Conservation (phyloP, 1,139 yeast genomes). For the Zygosaccharomyces sapae region DNA sequence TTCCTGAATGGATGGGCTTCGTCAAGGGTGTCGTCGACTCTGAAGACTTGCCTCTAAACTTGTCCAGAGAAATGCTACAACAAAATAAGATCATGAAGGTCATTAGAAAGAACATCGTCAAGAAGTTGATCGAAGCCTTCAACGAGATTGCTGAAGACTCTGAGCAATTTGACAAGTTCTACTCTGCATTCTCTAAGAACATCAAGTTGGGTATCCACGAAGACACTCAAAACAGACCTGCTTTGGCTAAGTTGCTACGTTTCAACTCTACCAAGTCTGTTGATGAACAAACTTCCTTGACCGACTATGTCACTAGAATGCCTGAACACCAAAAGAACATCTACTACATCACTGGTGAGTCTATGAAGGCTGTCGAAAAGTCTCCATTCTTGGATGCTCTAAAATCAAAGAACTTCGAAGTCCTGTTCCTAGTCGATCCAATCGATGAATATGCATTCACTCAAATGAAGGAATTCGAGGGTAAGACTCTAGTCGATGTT, state of each 20-base stretch:
- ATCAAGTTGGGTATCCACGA: conserved; percentile 98
- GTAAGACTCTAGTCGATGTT: conserved; percentile 96
- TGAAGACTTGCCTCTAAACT: conserved; percentile 98
- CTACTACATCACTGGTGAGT: conserved; percentile 98
- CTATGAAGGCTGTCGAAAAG: conserved; percentile 94
- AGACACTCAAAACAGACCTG: conserved; percentile 94
- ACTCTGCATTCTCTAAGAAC: conserved; percentile 97
- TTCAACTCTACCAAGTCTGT: conserved; percentile 93
- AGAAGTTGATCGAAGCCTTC: conserved; percentile 97
- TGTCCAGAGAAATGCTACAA: conserved; percentile 99
- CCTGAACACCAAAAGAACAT: conserved; percentile 99
- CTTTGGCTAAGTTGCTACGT: conserved; percentile 94
- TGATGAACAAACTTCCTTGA: conserved; percentile 89
- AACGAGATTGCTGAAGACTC: conserved; percentile 98
- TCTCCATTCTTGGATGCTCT: conserved; percentile 99
- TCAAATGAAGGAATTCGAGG: conserved; percentile 98
- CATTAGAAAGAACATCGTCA: conserved; percentile 97
- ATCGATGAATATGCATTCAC: conserved; percentile 99
- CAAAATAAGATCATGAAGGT: conserved; percentile 99
- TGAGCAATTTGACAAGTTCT: conserved; percentile 98
- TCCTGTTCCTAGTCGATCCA: conserved; percentile 96
- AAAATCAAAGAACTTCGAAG: conserved; percentile 98
- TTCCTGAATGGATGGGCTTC: conserved; percentile 98
- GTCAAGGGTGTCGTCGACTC: conserved; percentile 99
- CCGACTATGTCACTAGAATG: conserved; percentile 99